phyloP scores from a whole-genome alignment of 352 stramenopile species.

The Pythium plurisporium region DNA sequence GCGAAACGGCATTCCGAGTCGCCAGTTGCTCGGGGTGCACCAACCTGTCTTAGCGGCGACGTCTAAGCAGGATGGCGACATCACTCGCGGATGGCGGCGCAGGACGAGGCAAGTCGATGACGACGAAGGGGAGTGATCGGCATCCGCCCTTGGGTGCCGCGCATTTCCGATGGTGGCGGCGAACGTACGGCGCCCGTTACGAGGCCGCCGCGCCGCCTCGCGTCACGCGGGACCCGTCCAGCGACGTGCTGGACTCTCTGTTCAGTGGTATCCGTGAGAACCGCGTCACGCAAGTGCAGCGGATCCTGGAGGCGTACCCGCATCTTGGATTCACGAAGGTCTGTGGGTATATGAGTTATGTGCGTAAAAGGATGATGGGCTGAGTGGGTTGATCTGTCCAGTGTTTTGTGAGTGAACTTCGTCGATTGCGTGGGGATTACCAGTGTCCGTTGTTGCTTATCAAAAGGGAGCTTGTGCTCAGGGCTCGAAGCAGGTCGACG shows the following conservation, averaged over 20 bases:
- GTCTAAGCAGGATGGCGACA: no score
- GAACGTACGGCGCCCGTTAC: slow-evolving; percentile 7
- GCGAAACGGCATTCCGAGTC: slow-evolving; percentile 3
- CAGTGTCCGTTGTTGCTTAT: no score
- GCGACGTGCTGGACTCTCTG: slow-evolving; percentile 1
- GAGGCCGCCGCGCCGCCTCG: background rate
- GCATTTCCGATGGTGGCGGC: slow-evolving; percentile 18
- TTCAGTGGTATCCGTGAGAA: slow-evolving; percentile 23
- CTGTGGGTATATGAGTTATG: no score
- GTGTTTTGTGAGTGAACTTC: slow-evolving; percentile 29
- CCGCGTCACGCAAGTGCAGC: slow-evolving; percentile 1
- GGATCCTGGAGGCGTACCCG: slow-evolving; percentile 16
- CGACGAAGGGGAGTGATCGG: background rate
- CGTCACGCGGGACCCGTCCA: background rate
- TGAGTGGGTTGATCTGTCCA: slow-evolving; percentile 4
- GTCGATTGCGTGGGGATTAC: no score
- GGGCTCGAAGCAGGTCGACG: slow-evolving; percentile 15
- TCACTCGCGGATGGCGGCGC: no score
- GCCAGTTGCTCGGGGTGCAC: background rate
- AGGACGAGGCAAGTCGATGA: background rate
- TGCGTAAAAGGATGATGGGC: background rate
- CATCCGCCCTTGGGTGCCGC: slow-evolving; percentile 1
- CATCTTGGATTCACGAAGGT: slow-evolving; percentile 26
- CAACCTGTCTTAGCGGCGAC: background rate
- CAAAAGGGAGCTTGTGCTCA: no score